Base-by-base conservation (phyloP, 2,329 filamentous ascomycete species). In the Aureobasidium melanogenum region DNA sequence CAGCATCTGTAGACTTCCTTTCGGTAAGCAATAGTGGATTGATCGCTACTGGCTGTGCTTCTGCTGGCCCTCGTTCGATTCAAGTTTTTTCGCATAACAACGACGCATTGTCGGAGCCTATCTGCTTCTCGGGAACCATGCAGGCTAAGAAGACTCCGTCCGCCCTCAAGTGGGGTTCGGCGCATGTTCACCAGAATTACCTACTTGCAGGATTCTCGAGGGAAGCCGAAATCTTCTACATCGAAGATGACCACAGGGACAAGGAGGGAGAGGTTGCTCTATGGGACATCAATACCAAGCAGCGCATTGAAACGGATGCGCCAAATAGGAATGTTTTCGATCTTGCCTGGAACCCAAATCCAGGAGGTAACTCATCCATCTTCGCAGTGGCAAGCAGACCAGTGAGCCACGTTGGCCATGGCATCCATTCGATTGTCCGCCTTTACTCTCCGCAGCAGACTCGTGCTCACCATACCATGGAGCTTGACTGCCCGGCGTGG, bases 321-420 rank as follows among this genome's bases (percentile, higher is more conserved):
- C 75, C 76, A 17, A 77, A 78, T 0, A 78, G 79, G 38, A 82
- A 82, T 62, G 77, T 85, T 0, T 85, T 84, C 66, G 83, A 86
- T 64, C 72, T 82, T 1, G 75, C 80, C 1, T 87, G 83, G 78
- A 82, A 84, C 65, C 78, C 80, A 0, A 71, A 64, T 8, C 68
- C 78, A 5, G 69, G 69, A 48, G 52, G 66, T 9, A 63, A 63
- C 15, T 70, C 69, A 9, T 72, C 73, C 5, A 67, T 75, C 3
- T 84, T 86, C 66, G 82, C 79, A 12, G 79, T 81, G 2, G 84
- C 79, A 1, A 80, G 77, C 61, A 76, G 79, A 12, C 74, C 77
- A 1, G 61, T 61, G 9, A 66, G 64, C 19, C 71, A 72, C 32
- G 72, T 69, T 32, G 72, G 74, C 61, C 69, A 68, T 32, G 75